Conservation (phyloP, 73 alveolate genomes). For the Breviolum minutum region DNA sequence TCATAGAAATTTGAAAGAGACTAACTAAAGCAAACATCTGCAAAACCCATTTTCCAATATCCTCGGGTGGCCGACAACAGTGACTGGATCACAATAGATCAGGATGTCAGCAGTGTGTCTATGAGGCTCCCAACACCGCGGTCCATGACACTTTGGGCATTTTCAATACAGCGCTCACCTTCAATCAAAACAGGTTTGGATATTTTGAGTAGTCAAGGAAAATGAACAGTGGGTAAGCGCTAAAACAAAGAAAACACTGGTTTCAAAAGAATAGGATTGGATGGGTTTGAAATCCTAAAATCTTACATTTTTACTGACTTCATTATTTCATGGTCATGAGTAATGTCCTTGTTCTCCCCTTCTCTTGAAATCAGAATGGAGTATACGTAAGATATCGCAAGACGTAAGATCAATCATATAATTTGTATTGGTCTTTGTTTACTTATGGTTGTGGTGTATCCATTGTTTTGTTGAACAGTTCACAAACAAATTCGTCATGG, state of each 20-base stretch:
- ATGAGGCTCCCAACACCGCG: background rate
- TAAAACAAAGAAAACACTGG: background rate
- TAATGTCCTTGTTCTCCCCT: too few relatives aligned
- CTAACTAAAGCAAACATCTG: background rate
- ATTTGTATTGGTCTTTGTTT: background rate
- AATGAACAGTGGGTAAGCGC: background rate
- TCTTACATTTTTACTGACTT: background rate
- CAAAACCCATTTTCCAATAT: background rate
- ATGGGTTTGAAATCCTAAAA: background rate
- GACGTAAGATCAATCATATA: background rate
- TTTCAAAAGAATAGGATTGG: background rate
- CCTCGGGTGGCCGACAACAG: background rate
- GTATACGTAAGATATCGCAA: background rate
- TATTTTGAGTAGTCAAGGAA: background rate
- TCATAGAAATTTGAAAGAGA: background rate
- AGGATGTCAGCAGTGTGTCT: background rate
- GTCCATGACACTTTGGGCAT: background rate
- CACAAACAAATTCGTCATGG: too few relatives aligned
- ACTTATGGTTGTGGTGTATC: too few relatives aligned
- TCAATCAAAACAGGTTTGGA: background rate
- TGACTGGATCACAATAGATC: background rate
- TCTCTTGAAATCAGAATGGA: too few relatives aligned
- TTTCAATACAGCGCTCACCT: background rate
- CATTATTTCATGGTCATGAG: background rate
- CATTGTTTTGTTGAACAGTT: too few relatives aligned